phyloP scores from a whole-genome alignment of 345 rosid species.

The Zanthoxylum bungeanum region DNA sequence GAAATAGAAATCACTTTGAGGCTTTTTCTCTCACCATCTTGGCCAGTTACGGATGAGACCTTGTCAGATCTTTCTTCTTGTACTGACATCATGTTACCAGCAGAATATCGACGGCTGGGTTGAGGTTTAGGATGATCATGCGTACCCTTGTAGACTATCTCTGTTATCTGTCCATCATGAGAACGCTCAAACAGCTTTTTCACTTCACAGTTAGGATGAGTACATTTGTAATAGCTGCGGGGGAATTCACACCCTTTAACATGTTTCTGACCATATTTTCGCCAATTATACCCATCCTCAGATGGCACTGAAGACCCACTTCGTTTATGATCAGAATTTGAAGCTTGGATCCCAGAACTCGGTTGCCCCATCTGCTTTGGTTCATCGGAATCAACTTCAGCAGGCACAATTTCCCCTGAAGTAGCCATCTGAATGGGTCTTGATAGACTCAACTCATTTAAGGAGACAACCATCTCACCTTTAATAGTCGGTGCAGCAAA shows the following conservation, averaged over 20 bases:
- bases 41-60: constrained; percentile 38
- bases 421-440: constrained; percentile 36
- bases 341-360: constrained; percentile 32
- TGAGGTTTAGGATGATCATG: constrained; percentile 98
- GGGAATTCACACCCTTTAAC: constrained; percentile 99
- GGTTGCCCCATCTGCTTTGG: constrained; percentile 42
- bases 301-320: constrained; percentile 42
- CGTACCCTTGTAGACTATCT: constrained; percentile 89
- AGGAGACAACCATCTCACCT: constrained; percentile 63
- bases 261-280: constrained; percentile 98
- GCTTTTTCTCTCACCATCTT: constrained; percentile 52
- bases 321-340: constrained; percentile 63
- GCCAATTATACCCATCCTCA: constrained; percentile 98
- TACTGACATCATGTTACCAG: constrained; percentile 51
- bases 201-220: constrained; percentile 97
- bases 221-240: constrained; percentile 94
- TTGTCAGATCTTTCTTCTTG: constrained; percentile 77
- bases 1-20: neutral
- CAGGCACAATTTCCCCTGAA: constrained; percentile 40
- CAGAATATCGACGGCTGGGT: constrained; percentile 69
- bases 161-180: constrained; percentile 87
- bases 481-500: constrained; percentile 43
- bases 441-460: too few species aligned
- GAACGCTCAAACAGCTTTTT: constrained; percentile 93
- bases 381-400: constrained; percentile 68